Evolutionary conservation across 441 rosid genomes (phyloP).

Genomic region (Croton laevigatus): DNA sequence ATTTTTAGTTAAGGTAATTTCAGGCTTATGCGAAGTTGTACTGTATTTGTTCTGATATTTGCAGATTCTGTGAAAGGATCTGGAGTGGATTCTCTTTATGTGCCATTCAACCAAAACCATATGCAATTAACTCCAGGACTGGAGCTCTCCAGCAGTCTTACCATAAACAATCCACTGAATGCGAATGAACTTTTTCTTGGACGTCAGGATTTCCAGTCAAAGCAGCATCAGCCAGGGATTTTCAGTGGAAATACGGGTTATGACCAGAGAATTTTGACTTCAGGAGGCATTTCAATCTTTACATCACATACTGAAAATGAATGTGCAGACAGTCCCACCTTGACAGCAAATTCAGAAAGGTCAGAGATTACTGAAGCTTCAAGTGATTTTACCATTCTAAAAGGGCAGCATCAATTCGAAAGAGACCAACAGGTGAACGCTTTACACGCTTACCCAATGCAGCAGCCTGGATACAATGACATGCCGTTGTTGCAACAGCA

Average conservation of each 20-base stretch:
- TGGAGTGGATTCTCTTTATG: constrained; percentile 38
- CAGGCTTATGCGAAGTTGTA: constrained; percentile 5
- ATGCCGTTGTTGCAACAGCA: constrained; percentile 67
- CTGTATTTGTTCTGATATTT: constrained; percentile 30
- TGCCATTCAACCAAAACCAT: constrained; percentile 50
- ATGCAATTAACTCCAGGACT: constrained; percentile 51
- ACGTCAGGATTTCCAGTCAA: constrained; percentile 38
- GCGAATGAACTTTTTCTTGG: constrained; percentile 65
- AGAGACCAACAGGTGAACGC: constrained; percentile 49
- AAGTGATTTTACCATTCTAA: constrained; percentile 52
- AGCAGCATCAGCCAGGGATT: constrained; percentile 55
- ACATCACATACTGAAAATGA: constrained; percentile 41
- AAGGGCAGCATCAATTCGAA: constrained; percentile 49
- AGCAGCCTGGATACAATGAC: constrained; percentile 55
- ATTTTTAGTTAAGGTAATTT: background rate
- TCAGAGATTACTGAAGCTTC: constrained; percentile 59
- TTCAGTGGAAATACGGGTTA: constrained; percentile 54
- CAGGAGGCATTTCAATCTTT: constrained; percentile 47
- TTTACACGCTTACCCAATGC: constrained; percentile 43
- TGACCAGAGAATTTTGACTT: constrained; percentile 45
- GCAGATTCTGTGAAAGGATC: constrained; percentile 55
- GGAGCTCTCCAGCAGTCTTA: constrained; percentile 45
- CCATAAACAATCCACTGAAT: constrained; percentile 43
- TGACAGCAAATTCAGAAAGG: constrained; percentile 41
- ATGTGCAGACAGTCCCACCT: constrained; percentile 26